A percentile compares a stretch with the other conserved stretches of the same genome.
These are phyloP conservation scores for Acanthamoeba culbertsoni DNA, from an alignment of 208 protist genomes.

Conservation along the genomic window DNA sequence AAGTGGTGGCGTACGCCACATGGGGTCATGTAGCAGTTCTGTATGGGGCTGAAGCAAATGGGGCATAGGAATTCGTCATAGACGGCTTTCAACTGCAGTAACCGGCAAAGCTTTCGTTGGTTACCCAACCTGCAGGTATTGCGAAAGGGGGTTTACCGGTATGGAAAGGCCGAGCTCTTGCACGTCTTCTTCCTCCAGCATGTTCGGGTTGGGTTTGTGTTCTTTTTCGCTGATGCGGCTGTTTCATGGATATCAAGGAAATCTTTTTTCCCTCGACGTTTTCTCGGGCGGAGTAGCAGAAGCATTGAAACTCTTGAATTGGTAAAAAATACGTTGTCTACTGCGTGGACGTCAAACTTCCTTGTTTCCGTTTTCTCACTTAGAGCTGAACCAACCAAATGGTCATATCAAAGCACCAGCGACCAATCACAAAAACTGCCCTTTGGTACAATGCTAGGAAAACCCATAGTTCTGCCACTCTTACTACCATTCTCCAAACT, in stretches of 20 bases:
- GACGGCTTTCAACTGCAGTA: neutral
- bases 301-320: neutral
- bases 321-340: neutral
- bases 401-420: too few relatives aligned
- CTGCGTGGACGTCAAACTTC: too few relatives aligned
- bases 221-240: neutral
- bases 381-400: too few relatives aligned
- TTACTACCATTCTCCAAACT: too few relatives aligned
- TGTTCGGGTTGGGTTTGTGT: neutral
- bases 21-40: constrained; percentile 41
- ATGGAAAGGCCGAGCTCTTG: neutral
- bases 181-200: neutral
- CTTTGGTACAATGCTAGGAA: too few relatives aligned
- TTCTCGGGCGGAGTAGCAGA: neutral
- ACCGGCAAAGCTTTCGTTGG: neutral
- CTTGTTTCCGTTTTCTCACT: too few relatives aligned
- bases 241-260: neutral
- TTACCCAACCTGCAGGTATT: neutral
- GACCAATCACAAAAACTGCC: too few relatives aligned
- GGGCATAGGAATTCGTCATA: constrained; percentile 51
- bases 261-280: neutral
- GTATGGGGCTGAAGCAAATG: constrained; percentile 53
- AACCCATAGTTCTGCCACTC: too few relatives aligned
- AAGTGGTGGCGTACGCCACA: neutral
- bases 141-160: neutral